These are phyloP conservation scores for Phytophthora nicotianae DNA, from an alignment of 352 stramenopile genomes.

Conservation along the genomic window DNA sequence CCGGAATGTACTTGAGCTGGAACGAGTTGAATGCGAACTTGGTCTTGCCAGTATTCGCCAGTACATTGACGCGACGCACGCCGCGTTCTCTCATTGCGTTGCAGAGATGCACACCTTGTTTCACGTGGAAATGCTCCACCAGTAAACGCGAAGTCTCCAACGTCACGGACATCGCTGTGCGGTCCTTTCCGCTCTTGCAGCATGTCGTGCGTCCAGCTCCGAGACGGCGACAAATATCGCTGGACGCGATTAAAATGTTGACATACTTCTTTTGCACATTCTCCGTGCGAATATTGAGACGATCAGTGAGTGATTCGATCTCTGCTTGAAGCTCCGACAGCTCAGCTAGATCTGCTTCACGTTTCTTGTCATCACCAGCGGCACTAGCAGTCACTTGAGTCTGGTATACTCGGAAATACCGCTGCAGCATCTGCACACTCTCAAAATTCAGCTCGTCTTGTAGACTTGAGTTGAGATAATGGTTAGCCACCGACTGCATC, in stretches of 20 bases:
- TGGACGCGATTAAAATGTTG: constrained; percentile 87
- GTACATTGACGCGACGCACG: constrained; percentile 83
- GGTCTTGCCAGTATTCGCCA: constrained; percentile 88
- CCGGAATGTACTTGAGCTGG: constrained; percentile 97
- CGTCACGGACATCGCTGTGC: constrained; percentile 97
- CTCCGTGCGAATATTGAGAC: constrained; percentile 64
- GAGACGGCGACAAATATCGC: constrained; percentile 89
- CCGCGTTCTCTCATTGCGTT: constrained; percentile 88
- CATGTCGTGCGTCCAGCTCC: constrained; percentile 93
- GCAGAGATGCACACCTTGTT: constrained; percentile 84
- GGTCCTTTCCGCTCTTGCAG: constrained; percentile 98
- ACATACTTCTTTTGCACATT: constrained; percentile 88
- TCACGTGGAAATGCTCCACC: constrained; percentile 88
- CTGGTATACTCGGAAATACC: constrained; percentile 84
- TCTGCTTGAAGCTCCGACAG: constrained; percentile 61
- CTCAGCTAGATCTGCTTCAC: constrained; percentile 35
- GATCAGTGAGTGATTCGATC: constrained; percentile 59
- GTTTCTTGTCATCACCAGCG: constrained; percentile 28
- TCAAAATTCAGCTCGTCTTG: constrained; percentile 89
- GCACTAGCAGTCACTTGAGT: constrained; percentile 50
- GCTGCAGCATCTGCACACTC: constrained; percentile 66
- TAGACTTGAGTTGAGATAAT: constrained; percentile 79
- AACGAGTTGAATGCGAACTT: constrained; percentile 98
- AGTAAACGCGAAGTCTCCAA: constrained; percentile 94
- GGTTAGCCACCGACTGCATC: constrained; percentile 92